Conservation (phyloP, 2,329 filamentous ascomycete species). For the Akanthomyces uredinophilus region DNA sequence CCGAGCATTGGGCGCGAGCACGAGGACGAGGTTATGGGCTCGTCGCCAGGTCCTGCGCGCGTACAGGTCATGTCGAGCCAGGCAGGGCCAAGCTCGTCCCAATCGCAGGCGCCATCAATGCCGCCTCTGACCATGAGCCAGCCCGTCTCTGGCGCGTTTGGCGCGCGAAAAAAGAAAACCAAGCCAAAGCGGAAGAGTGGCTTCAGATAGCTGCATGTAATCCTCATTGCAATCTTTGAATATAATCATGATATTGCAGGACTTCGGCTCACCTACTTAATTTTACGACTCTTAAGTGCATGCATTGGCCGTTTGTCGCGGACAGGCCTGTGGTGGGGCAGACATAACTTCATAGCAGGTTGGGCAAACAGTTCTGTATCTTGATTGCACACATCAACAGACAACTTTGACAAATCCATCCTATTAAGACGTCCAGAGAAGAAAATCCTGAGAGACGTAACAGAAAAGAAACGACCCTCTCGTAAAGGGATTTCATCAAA, state of each 20-base stretch:
- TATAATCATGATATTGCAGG: neutral
- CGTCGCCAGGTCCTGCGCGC: conserved; percentile 17
- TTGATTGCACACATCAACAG: neutral
- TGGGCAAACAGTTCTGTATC: neutral
- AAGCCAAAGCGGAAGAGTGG: conserved; percentile 16
- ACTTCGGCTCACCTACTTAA: neutral
- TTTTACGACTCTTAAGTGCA: neutral
- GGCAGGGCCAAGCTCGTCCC: conserved; percentile 29
- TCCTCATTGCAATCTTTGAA: neutral
- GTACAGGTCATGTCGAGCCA: conserved; percentile 34
- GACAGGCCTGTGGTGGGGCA: neutral
- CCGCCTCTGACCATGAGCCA: conserved; percentile 41
- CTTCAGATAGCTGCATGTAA: conserved; percentile 7
- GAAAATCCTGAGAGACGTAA: too few relatives aligned
- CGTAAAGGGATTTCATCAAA: neutral
- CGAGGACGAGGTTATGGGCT: conserved; percentile 7
- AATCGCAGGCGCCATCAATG: conserved; percentile 26
- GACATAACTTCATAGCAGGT: neutral
- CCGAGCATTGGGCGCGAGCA: conserved; percentile 17
- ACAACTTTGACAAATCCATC: neutral
- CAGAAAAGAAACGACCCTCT: neutral
- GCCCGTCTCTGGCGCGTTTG: conserved; percentile 41
- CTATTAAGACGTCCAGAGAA: too few relatives aligned
- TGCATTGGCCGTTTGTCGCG: neutral
- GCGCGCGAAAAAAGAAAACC: conserved; percentile 36